Conservation (phyloP, 2,329 filamentous ascomycete genomes). For the Arthrinium phaeospermum region DNA sequence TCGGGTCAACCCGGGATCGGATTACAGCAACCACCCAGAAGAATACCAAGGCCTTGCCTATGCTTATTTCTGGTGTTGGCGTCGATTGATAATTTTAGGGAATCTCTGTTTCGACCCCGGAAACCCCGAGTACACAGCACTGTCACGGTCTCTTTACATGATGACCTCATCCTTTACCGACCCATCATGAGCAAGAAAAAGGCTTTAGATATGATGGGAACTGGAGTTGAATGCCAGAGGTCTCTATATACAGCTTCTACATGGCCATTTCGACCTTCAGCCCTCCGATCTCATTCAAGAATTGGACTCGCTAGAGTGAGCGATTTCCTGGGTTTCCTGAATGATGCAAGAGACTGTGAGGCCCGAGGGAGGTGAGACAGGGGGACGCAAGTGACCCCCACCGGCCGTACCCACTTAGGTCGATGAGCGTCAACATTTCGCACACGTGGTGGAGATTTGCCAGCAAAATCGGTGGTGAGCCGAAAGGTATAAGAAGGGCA, state of each 20-base stretch:
- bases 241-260: neutral
- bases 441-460: conserved; percentile 11
- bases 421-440: conserved; percentile 1
- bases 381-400: conserved; percentile 2
- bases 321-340: conserved; percentile 3
- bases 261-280: neutral
- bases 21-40: neutral
- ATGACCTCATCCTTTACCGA: neutral
- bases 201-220: neutral
- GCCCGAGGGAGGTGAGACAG: conserved; percentile 14
- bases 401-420: neutral
- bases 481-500: conserved; percentile 1
- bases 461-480: neutral
- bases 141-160: neutral
- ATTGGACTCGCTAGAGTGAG: neutral
- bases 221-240: no score
- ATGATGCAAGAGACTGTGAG: conserved; percentile 11
- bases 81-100: neutral
- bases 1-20: conserved; percentile 9
- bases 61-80: neutral
- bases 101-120: neutral
- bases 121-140: neutral
- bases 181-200: neutral
- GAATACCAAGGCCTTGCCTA: neutral
- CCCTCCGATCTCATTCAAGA: neutral